Evolutionary conservation across 2,329 filamentous ascomycete genomes (phyloP).

Genomic region (Helminthosporium solani): DNA sequence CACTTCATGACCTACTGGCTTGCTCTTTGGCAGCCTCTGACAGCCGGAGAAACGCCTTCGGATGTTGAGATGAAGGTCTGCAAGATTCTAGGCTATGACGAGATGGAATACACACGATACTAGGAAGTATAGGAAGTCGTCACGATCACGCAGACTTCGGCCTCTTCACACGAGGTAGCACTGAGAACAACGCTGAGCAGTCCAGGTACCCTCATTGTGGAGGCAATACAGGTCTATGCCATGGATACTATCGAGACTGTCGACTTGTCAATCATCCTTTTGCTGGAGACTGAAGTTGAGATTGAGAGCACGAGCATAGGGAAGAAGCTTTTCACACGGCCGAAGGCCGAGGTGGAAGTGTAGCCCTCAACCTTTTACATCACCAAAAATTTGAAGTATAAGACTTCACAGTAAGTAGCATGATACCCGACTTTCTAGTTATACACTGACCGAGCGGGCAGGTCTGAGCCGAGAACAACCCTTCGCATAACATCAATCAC

Average conservation of each 20-base stretch:
- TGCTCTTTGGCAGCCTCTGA: constrained; percentile 48
- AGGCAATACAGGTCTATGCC: constrained; percentile 42
- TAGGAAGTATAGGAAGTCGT: constrained; percentile 47
- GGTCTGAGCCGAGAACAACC: constrained; percentile 20
- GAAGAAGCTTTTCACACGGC: constrained; percentile 14
- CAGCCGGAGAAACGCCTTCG: constrained; percentile 39
- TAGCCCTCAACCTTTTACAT: constrained; percentile 21
- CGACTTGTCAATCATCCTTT: constrained; percentile 42
- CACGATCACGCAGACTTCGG: constrained; percentile 40
- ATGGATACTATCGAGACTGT: constrained; percentile 43
- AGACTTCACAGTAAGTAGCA: constrained; percentile 14
- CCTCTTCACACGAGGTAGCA: constrained; percentile 39
- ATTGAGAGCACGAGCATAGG: constrained; percentile 35
- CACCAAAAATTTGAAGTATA: constrained; percentile 25
- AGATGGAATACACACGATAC: constrained; percentile 43
- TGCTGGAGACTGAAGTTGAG: constrained; percentile 39
- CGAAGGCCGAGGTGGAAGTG: constrained; percentile 4
- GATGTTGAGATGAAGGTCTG: constrained; percentile 48
- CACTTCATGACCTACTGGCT: constrained; percentile 47
- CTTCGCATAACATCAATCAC: constrained; percentile 14
- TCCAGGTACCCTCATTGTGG: constrained; percentile 38
- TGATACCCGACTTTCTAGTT: not conserved
- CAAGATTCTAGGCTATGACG: constrained; percentile 37
- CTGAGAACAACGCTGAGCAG: constrained; percentile 43
- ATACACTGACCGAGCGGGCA: constrained; percentile 10